phyloP scores from a whole-genome alignment of 805 yeast genomes.

The Zygotorulaspora florentina region DNA sequence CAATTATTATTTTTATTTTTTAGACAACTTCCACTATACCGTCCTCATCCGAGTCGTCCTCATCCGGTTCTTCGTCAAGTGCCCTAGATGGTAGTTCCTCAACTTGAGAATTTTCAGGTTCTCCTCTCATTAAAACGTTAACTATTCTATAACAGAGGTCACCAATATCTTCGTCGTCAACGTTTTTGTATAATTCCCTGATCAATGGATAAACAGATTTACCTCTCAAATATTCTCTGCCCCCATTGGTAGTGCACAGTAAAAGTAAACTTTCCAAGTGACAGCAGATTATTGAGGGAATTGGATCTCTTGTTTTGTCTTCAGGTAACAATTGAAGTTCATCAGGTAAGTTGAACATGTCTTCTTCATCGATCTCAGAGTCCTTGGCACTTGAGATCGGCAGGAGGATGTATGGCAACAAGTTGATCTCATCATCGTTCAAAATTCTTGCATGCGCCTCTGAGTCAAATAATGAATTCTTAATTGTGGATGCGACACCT shows the following conservation, averaged over 20 bases:
- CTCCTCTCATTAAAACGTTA: slow-evolving; percentile 91
- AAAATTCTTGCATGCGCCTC: slow-evolving; percentile 59
- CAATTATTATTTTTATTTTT: slow-evolving; percentile 1
- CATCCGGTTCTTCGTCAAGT: slow-evolving; percentile 46
- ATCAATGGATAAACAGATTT: slow-evolving; percentile 81
- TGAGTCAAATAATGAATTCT: slow-evolving; percentile 81
- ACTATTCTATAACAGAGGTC: slow-evolving; percentile 82
- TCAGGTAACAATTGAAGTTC: slow-evolving; percentile 75
- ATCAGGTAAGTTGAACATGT: slow-evolving; percentile 81
- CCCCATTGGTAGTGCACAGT: slow-evolving; percentile 67
- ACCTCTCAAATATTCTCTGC: slow-evolving; percentile 73
- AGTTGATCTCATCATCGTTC: slow-evolving; percentile 57
- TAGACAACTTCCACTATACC: slow-evolving; percentile 37
- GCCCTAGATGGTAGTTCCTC: slow-evolving; percentile 46
- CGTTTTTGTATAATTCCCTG: slow-evolving; percentile 74
- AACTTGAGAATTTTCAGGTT: slow-evolving; percentile 44
- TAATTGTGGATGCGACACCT: slow-evolving; percentile 89
- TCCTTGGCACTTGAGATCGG: slow-evolving; percentile 78
- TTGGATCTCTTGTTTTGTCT: slow-evolving; percentile 74
- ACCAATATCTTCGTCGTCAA: slow-evolving; percentile 44
- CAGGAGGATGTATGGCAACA: slow-evolving; percentile 74
- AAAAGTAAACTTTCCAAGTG: slow-evolving; percentile 79
- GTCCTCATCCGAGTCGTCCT: slow-evolving; percentile 23
- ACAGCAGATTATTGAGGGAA: slow-evolving; percentile 55
- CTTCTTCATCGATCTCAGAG: slow-evolving; percentile 71